Conservation (phyloP, 805 yeast genomes). For the Wickerhamomyces queroliae region DNA sequence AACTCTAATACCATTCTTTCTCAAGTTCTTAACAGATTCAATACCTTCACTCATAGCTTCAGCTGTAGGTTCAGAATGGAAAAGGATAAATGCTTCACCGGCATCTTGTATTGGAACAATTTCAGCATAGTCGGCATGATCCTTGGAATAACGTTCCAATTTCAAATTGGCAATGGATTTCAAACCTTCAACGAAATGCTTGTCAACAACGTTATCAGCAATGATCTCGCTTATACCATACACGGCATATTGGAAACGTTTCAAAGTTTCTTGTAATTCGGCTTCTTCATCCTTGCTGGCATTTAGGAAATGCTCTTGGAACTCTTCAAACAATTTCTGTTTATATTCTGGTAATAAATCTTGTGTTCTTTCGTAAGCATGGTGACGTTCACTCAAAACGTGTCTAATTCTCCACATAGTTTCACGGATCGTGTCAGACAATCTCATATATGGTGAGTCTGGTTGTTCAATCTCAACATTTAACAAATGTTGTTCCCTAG, state of each 20-base stretch:
- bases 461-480: conserved; percentile 35
- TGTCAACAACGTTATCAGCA: conserved; percentile 53
- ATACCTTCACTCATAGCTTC: conserved; percentile 35
- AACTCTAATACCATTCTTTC: conserved; percentile 31
- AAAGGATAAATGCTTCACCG: conserved; percentile 43
- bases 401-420: conserved; percentile 81
- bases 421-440: conserved; percentile 39
- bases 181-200: conserved; percentile 60
- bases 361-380: conserved; percentile 57
- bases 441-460: conserved; percentile 24
- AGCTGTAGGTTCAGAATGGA: conserved; percentile 37
- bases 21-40: conserved; percentile 37
- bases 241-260: conserved; percentile 74
- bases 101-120: conserved; percentile 20
- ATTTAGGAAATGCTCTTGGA: conserved; percentile 50
- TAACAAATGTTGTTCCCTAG: conserved; percentile 66
- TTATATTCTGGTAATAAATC: conserved; percentile 38
- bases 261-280: conserved; percentile 62
- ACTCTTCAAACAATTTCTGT: conserved; percentile 46
- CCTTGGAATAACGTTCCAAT: conserved; percentile 46
- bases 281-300: conserved; percentile 48
- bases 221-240: conserved; percentile 77
- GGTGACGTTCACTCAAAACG: conserved; percentile 81
- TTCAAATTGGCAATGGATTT: conserved; percentile 65
- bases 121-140: conserved; percentile 37